Percentiles rank a stretch among this genome's conserved stretches.
Evolutionary conservation across 2,329 filamentous ascomycete species (phyloP).

Genomic region (Exophiala aquamarina): DNA sequence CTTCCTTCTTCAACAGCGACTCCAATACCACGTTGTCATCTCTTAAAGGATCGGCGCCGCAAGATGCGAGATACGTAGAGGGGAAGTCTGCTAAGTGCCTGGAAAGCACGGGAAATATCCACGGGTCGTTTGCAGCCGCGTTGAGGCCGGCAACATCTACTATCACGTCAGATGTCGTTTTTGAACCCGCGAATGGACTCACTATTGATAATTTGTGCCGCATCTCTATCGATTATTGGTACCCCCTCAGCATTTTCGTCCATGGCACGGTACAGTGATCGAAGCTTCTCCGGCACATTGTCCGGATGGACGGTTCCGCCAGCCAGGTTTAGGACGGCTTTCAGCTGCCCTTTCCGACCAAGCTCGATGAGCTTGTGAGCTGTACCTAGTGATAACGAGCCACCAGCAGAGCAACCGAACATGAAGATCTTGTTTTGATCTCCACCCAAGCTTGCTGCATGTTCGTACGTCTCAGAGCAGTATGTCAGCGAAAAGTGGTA

Average conservation of each 20-base stretch:
- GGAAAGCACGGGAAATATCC: neutral
- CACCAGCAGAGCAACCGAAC: conserved; percentile 38
- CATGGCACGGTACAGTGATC: conserved; percentile 33
- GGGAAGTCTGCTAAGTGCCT: neutral
- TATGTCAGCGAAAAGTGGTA: conserved; percentile 16
- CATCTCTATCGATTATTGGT: neutral
- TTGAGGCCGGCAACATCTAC: neutral
- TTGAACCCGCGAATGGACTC: neutral
- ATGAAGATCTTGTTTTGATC: conserved; percentile 30
- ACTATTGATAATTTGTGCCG: neutral
- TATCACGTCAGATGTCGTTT: neutral
- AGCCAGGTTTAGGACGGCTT: conserved; percentile 36
- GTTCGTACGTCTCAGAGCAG: conserved; percentile 12
- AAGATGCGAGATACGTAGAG: neutral
- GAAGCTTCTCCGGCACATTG: conserved; percentile 33
- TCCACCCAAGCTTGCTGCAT: conserved; percentile 5
- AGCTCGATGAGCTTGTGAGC: conserved; percentile 39
- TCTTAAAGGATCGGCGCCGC: neutral
- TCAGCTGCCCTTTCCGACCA: conserved; percentile 32
- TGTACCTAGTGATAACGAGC: conserved; percentile 34
- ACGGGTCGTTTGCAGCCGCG: neutral
- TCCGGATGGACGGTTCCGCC: conserved; percentile 38
- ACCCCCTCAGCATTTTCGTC: conserved; percentile 33
- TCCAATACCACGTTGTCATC: neutral
- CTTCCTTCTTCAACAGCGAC: neutral